Evolutionary conservation across 1,284 basidiomycete species (phyloP).

Genomic region (Earliella scabrosa): DNA sequence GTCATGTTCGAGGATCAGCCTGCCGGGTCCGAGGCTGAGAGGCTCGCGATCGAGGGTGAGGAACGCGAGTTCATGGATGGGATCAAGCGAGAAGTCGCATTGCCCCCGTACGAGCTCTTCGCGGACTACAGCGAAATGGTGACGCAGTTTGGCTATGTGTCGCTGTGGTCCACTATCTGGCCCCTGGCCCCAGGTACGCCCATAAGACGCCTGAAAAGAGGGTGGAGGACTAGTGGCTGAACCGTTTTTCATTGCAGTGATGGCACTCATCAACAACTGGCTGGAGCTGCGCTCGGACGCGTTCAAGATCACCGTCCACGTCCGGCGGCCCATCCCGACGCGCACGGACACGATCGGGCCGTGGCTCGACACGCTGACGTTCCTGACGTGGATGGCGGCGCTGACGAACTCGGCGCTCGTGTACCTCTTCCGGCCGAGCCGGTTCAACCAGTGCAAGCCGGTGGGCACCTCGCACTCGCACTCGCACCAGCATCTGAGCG

Average conservation of each 20-base stretch:
- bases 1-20: slow-evolving; percentile 74
- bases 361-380: slow-evolving; percentile 90
- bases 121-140: slow-evolving; percentile 96
- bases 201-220: background rate
- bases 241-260: slow-evolving; percentile 47
- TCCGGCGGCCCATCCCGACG: slow-evolving; percentile 82
- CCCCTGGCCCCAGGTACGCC: slow-evolving; percentile 81
- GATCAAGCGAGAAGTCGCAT: slow-evolving; percentile 76
- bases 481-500: slow-evolving; percentile 23
- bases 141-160: slow-evolving; percentile 92
- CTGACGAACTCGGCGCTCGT: slow-evolving; percentile 87
- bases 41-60: slow-evolving; percentile 53
- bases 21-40: slow-evolving; percentile 23
- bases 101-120: slow-evolving; percentile 85
- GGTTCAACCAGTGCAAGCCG: slow-evolving; percentile 28
- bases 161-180: slow-evolving; percentile 94
- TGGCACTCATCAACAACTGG: slow-evolving; percentile 86
- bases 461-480: slow-evolving; percentile 34
- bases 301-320: slow-evolving; percentile 91
- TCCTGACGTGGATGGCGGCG: slow-evolving; percentile 87
- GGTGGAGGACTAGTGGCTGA: background rate
- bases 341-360: slow-evolving; percentile 93
- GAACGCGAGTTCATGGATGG: slow-evolving; percentile 78
- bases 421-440: slow-evolving; percentile 68
- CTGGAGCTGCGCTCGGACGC: slow-evolving; percentile 94